Evolutionary conservation across 345 rosid species (phyloP).

Genomic region (Jatropha curcas): DNA sequence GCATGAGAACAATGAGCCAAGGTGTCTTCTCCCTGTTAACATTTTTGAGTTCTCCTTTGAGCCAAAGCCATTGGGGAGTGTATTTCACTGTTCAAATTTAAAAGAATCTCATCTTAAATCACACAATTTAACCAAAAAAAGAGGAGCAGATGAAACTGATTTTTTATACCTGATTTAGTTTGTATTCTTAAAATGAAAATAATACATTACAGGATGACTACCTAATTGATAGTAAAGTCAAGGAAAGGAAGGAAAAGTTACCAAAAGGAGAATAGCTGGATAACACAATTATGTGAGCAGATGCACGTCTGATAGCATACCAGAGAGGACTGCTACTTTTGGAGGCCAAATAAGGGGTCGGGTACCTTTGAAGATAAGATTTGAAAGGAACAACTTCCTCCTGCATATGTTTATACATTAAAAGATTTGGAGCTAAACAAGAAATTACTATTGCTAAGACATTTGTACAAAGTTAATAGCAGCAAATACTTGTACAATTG

Average conservation of each 20-base stretch:
- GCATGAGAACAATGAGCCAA: conserved; percentile 97
- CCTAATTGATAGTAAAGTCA: not conserved
- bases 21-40: conserved; percentile 93
- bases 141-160: too few species aligned
- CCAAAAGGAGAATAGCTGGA: conserved; percentile 98
- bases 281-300: conserved; percentile 88
- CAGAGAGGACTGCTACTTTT: conserved; percentile 81
- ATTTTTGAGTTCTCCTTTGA: conserved; percentile 59
- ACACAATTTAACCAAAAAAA: too few species aligned
- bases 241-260: conserved; percentile 36
- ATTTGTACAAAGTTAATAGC: not conserved
- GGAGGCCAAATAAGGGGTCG: conserved; percentile 81
- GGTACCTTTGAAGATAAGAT: conserved; percentile 72
- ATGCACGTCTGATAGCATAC: conserved; percentile 89
- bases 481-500: not conserved
- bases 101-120: not conserved
- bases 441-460: conserved; percentile 5
- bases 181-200: too few species aligned
- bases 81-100: conserved; percentile 63
- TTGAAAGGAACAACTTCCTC: conserved; percentile 85
- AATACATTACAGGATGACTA: not conserved
- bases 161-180: too few species aligned
- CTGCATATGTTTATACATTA: conserved; percentile 34
- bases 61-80: conserved; percentile 89
- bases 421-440: conserved; percentile 16